These are phyloP conservation scores for Dipteronia sinensis DNA, from an alignment of 345 rosid genomes.

Conservation along the genomic window DNA sequence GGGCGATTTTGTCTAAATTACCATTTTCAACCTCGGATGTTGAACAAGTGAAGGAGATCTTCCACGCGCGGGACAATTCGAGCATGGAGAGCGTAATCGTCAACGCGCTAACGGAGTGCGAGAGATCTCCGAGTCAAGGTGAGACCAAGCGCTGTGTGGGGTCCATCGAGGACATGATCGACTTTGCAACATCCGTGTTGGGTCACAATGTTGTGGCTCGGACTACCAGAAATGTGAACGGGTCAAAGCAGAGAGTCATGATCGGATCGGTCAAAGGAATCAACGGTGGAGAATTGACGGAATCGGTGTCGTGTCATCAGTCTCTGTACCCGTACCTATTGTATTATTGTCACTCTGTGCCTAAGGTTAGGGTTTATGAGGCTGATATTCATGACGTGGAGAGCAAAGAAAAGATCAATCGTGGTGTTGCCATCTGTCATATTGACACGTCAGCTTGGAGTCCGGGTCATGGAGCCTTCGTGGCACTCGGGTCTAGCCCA, in stretches of 20 bases:
- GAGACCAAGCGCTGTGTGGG: conserved; percentile 71
- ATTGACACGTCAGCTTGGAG: conserved; percentile 76
- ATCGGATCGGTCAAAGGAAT: conserved; percentile 54
- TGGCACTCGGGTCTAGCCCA: conserved; percentile 59
- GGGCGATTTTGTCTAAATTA: conserved; percentile 43
- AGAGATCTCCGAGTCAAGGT: conserved; percentile 58
- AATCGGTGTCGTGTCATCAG: conserved; percentile 81
- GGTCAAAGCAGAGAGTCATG: conserved; percentile 44
- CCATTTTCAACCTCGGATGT: conserved; percentile 50
- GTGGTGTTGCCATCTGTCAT: conserved; percentile 73
- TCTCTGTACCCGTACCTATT: conserved; percentile 68
- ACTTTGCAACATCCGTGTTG: conserved; percentile 51
- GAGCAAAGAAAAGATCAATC: conserved; percentile 43
- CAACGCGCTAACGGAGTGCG: conserved; percentile 60
- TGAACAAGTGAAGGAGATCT: conserved; percentile 33
- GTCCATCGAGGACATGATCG: conserved; percentile 72
- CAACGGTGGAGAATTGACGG: conserved; percentile 56
- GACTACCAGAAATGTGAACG: conserved; percentile 47
- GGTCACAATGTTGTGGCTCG: conserved; percentile 45
- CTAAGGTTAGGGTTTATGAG: conserved; percentile 65
- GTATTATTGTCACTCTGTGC: conserved; percentile 80
- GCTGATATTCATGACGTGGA: conserved; percentile 52
- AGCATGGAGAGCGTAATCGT: conserved; percentile 44
- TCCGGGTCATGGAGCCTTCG: conserved; percentile 65
- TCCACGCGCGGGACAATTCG: conserved; percentile 44